phyloP scores from a whole-genome alignment of 768 basidiomycete genomes.

The Lyophyllum shimeji region DNA sequence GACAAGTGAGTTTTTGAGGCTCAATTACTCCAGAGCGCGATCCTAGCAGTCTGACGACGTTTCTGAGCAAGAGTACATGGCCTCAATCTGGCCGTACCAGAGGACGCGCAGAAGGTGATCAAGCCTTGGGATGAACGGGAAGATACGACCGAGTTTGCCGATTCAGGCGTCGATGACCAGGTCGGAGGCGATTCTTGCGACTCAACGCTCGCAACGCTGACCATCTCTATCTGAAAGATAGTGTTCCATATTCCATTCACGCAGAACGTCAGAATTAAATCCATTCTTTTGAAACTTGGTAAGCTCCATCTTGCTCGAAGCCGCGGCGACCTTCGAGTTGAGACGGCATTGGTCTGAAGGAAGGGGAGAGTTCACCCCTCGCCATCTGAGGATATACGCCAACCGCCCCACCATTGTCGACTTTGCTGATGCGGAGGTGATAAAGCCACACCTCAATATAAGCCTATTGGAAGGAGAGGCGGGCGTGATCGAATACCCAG shows the following conservation, averaged over 20 bases:
- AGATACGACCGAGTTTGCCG: constrained; percentile 59
- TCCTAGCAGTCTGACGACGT: constrained; percentile 14
- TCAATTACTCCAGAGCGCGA: neutral
- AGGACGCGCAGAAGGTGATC: constrained; percentile 72
- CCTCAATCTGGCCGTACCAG: constrained; percentile 77
- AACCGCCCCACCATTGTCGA: constrained; percentile 77
- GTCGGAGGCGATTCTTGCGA: constrained; percentile 33
- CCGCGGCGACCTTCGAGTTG: neutral
- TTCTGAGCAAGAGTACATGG: constrained; percentile 67
- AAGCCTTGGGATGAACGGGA: constrained; percentile 84
- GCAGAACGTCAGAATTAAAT: constrained; percentile 73
- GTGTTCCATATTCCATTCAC: constrained; percentile 82
- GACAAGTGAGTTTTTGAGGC: constrained; percentile 52
- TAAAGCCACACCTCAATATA: constrained; percentile 71
- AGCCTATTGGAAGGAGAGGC: constrained; percentile 70
- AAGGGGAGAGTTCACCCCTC: constrained; percentile 75
- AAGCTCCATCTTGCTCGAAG: constrained; percentile 15
- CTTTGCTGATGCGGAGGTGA: constrained; percentile 69
- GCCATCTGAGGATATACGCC: constrained; percentile 72
- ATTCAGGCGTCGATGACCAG: constrained; percentile 87
- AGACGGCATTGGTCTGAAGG: constrained; percentile 31
- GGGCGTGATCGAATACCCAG: constrained; percentile 71
- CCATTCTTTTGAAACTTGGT: constrained; percentile 79
- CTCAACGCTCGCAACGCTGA: constrained; percentile 10
- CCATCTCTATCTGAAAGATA: constrained; percentile 44